Conservation (phyloP, 768 basidiomycete species). For the Saitozyma podzolica region DNA sequence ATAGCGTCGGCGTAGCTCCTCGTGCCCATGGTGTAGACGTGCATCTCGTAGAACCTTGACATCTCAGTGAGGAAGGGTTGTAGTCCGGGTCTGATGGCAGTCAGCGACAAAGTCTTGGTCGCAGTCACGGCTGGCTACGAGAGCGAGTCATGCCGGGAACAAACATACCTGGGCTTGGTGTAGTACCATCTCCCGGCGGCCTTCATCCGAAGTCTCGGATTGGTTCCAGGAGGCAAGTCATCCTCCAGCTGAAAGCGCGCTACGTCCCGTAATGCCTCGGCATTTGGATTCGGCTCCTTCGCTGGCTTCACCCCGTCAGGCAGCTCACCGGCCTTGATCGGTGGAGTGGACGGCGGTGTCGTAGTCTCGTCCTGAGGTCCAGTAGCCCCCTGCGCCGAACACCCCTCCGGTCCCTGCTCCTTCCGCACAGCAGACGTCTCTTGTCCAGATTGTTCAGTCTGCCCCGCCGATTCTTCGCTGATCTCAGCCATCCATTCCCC, state of each 20-base stretch:
- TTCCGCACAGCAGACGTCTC: slow-evolving; percentile 8
- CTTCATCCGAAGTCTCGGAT: slow-evolving; percentile 12
- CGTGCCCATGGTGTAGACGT: slow-evolving; percentile 99
- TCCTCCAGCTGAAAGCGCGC: slow-evolving; percentile 81
- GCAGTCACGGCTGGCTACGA: not conserved
- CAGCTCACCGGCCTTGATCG: not conserved
- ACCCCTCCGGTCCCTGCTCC: not conserved
- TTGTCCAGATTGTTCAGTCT: not conserved
- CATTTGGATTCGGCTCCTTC: slow-evolving; percentile 72
- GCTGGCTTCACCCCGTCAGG: slow-evolving; percentile 25
- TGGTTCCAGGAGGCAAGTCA: slow-evolving; percentile 61
- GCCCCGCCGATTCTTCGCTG: slow-evolving; percentile 2
- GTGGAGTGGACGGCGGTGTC: slow-evolving; percentile 19
- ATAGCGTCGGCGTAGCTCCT: slow-evolving; percentile 95
- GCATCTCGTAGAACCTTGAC: slow-evolving; percentile 89
- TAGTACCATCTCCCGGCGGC: slow-evolving; percentile 83
- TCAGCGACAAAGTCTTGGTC: not conserved
- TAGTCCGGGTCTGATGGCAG: slow-evolving; percentile 69
- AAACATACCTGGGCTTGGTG: slow-evolving; percentile 86
- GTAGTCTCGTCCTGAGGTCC: not conserved
- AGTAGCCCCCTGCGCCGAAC: slow-evolving; percentile 24
- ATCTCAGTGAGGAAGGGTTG: slow-evolving; percentile 70
- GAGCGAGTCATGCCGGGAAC: not conserved
- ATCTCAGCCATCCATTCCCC: slow-evolving; percentile 85
- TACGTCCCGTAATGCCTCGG: slow-evolving; percentile 86